phyloP scores from a whole-genome alignment of 2,329 filamentous ascomycete genomes.

The Calonectria crousiana region DNA sequence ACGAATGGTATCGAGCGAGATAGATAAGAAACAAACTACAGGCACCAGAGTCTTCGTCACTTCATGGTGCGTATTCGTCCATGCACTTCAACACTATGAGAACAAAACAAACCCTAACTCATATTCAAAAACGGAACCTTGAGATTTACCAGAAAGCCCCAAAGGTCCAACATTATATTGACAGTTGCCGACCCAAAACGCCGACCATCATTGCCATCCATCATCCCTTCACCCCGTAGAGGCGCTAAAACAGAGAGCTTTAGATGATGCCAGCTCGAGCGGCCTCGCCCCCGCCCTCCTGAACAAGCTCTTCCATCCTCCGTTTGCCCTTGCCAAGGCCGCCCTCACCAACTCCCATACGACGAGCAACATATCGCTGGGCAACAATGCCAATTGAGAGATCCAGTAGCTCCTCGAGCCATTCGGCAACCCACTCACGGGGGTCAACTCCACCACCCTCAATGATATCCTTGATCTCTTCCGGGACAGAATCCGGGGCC shows the following conservation, averaged over 20 bases:
- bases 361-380: conserved; percentile 91
- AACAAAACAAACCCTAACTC: conserved; percentile 19
- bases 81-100: conserved; percentile 19
- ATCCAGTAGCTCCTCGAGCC: conserved; percentile 89
- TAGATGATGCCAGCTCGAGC: conserved; percentile 69
- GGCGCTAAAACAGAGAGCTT: conserved; percentile 18
- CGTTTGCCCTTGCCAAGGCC: conserved; percentile 72
- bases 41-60: conserved; percentile 13
- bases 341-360: conserved; percentile 96
- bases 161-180: conserved; percentile 31
- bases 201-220: conserved; percentile 35
- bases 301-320: conserved; percentile 66
- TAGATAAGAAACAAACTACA: not conserved
- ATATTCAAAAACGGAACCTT: conserved; percentile 34
- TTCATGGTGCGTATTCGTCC: conserved; percentile 19
- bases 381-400: conserved; percentile 87
- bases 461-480: conserved; percentile 89
- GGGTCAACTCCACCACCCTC: conserved; percentile 83
- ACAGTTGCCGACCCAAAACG: conserved; percentile 39
- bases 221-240: conserved; percentile 25
- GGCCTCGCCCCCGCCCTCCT: conserved; percentile 70
- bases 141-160: conserved; percentile 27
- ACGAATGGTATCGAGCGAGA: not conserved
- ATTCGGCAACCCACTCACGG: conserved; percentile 96
- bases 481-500: conserved; percentile 66